Percentiles rank a stretch among this genome's conserved stretches.
phyloP scores from a whole-genome alignment of 2,329 filamentous ascomycete species.

The Xylaria sp. region DNA sequence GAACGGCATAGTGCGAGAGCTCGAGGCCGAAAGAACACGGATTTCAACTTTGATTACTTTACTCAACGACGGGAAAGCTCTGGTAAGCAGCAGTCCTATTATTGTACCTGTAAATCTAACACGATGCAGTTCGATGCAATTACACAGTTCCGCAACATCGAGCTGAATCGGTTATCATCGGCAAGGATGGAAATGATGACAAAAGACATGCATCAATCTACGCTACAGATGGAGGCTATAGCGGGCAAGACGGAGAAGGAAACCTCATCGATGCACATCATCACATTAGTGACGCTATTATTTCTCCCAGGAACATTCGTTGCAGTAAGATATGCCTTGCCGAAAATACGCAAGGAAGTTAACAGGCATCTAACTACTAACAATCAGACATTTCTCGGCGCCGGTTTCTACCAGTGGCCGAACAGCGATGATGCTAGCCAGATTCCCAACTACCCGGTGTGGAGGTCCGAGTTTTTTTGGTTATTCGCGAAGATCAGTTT shows the following conservation, averaged over 20 bases:
- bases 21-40: conserved; percentile 7
- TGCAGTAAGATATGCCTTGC: conserved; percentile 26
- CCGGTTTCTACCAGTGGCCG: conserved; percentile 29
- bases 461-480: conserved; percentile 4
- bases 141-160: conserved; percentile 15
- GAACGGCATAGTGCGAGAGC: neutral
- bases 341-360: neutral
- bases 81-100: too few relatives aligned
- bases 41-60: conserved; percentile 14
- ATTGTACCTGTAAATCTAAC: neutral
- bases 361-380: conserved; percentile 15
- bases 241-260: conserved; percentile 17
- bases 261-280: conserved; percentile 23
- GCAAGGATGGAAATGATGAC: conserved; percentile 10
- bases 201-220: conserved; percentile 24
- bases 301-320: conserved; percentile 29
- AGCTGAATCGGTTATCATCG: conserved; percentile 11
- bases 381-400: conserved; percentile 28
- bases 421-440: neutral
- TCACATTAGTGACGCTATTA: conserved; percentile 23
- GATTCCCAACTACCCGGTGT: conserved; percentile 12
- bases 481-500: conserved; percentile 19
- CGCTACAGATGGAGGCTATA: conserved; percentile 15
- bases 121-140: conserved; percentile 20
- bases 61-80: conserved; percentile 19